Conservation (phyloP, 768 basidiomycete genomes). For the Arthromyces matolae region DNA sequence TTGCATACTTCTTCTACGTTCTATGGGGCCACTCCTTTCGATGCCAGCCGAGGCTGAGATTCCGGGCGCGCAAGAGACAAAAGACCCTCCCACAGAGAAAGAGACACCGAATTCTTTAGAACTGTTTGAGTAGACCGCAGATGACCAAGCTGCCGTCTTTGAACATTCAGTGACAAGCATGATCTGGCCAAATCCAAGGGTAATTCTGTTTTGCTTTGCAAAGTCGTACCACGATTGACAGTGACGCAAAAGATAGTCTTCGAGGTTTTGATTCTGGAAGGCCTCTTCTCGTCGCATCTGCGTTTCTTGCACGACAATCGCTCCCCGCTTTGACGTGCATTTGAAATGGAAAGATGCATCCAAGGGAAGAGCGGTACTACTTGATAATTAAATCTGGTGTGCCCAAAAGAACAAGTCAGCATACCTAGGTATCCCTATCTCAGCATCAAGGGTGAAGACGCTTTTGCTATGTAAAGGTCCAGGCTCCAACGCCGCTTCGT, state of each 20-base stretch:
- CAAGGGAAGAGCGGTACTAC: neutral
- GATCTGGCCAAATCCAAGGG: constrained; percentile 7
- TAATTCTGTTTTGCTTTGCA: neutral
- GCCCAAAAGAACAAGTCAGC: neutral
- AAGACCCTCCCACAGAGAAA: neutral
- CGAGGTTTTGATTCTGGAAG: neutral
- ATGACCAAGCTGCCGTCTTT: constrained; percentile 9
- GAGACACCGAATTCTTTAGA: neutral
- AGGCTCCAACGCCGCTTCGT: constrained; percentile 7
- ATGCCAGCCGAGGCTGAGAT: constrained; percentile 1
- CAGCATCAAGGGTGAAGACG: constrained; percentile 2
- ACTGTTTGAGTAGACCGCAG: constrained; percentile 6
- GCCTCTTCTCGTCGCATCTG: constrained; percentile 6
- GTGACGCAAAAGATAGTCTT: constrained; percentile 4
- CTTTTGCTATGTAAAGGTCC: constrained; percentile 13
- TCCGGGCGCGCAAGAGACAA: neutral
- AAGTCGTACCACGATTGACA: constrained; percentile 10
- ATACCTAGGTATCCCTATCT: constrained; percentile 7
- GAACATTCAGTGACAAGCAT: constrained; percentile 10
- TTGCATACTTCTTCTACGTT: constrained; percentile 1
- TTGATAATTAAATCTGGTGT: neutral
- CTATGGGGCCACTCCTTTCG: neutral
- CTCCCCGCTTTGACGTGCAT: constrained; percentile 7
- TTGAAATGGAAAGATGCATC: neutral
- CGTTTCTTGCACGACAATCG: constrained; percentile 9